A percentile compares a stretch with the other conserved stretches of the same genome.
phyloP scores from a whole-genome alignment of 2,329 filamentous ascomycete genomes.

The Claviceps capensis region DNA sequence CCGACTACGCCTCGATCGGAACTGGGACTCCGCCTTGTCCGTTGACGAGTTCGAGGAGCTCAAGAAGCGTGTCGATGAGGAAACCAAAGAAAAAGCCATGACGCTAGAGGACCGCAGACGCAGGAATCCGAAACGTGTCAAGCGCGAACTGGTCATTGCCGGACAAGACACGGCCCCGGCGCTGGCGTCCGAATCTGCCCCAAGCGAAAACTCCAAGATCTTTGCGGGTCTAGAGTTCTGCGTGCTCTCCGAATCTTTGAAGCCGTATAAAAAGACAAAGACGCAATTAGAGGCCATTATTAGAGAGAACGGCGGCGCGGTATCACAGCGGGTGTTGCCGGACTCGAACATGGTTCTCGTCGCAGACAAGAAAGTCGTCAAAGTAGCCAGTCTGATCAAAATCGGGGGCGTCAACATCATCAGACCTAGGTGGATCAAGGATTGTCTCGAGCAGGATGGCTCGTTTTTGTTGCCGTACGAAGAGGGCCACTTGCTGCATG shows the following conservation, averaged over 20 bases:
- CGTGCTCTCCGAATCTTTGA: constrained; percentile 62
- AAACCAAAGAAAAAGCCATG: constrained; percentile 61
- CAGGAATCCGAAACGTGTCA: constrained; percentile 43
- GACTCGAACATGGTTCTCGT: constrained; percentile 54
- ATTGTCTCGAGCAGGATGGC: constrained; percentile 54
- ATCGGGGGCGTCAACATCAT: constrained; percentile 57
- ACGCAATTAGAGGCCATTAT: constrained; percentile 66
- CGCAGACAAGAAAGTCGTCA: constrained; percentile 67
- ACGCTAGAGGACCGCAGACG: constrained; percentile 57
- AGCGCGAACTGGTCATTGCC: constrained; percentile 55
- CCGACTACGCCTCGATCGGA: constrained; percentile 64
- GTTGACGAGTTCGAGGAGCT: constrained; percentile 64
- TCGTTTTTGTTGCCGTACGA: constrained; percentile 48
- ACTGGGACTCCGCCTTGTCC: constrained; percentile 69
- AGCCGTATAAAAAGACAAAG: constrained; percentile 62
- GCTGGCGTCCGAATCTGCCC: constrained; percentile 9
- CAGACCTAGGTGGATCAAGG: constrained; percentile 67
- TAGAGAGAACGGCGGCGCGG: constrained; percentile 67
- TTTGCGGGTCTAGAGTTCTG: constrained; percentile 72
- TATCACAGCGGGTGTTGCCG: constrained; percentile 60
- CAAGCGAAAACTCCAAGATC: constrained; percentile 39
- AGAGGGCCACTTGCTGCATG: constrained; percentile 57
- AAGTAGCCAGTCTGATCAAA: constrained; percentile 73
- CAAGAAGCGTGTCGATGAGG: constrained; percentile 54
- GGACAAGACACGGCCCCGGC: constrained; percentile 40